Percentiles rank a stretch among this genome's conserved stretches.
These are phyloP conservation scores for Epichloe aotearoae DNA, from an alignment of 2,329 filamentous ascomycete species.

Conservation along the genomic window DNA sequence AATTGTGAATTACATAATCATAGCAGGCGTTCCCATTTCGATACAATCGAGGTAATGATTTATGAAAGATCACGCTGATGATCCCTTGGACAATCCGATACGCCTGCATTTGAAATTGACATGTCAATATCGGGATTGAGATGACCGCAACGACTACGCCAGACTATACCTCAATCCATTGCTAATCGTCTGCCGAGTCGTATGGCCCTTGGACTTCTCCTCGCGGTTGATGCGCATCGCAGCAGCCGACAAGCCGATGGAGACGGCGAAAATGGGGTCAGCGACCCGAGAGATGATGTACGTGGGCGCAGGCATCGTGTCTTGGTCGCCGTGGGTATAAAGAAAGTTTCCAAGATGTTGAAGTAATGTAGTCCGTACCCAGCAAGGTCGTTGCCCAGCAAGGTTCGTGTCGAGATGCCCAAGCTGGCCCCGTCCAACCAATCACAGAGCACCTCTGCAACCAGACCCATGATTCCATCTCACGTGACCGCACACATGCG, in stretches of 20 bases:
- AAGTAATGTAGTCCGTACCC: too few species aligned
- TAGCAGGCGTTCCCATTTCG: neutral
- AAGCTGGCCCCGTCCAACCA: neutral
- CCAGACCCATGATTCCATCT: neutral
- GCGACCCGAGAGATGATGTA: slow-evolving; percentile 48
- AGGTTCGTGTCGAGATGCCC: too few species aligned
- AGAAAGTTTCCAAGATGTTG: too few species aligned
- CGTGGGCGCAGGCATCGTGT: slow-evolving; percentile 36
- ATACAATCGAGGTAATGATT: neutral
- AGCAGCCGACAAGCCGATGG: slow-evolving; percentile 43
- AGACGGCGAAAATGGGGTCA: slow-evolving; percentile 45
- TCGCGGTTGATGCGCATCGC: slow-evolving; percentile 46
- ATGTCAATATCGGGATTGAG: neutral
- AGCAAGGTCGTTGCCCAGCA: too few species aligned
- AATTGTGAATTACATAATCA: neutral
- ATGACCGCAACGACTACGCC: neutral
- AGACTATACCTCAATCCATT: slow-evolving; percentile 27
- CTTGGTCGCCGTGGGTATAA: neutral
- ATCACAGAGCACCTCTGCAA: neutral
- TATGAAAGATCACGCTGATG: neutral
- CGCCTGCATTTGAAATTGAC: slow-evolving; percentile 13
- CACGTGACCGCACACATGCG: slow-evolving; percentile 24
- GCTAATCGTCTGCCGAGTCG: slow-evolving; percentile 35
- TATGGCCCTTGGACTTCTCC: slow-evolving; percentile 43
- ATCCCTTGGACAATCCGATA: slow-evolving; percentile 15